These are phyloP conservation scores for Eucalyptus pauciflora DNA, from an alignment of 345 rosid species.

Conservation along the genomic window DNA sequence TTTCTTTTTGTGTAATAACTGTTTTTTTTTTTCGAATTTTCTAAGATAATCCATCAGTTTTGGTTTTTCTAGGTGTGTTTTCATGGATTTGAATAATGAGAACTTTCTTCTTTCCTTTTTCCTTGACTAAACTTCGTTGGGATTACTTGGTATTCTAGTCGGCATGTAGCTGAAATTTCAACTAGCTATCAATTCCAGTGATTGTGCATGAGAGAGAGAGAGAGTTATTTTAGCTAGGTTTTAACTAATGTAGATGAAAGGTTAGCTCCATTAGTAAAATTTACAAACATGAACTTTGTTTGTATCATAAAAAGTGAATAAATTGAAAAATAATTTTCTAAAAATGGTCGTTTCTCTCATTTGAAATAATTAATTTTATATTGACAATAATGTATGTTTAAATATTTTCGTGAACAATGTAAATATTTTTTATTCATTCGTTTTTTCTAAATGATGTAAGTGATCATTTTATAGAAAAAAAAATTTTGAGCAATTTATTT, in stretches of 20 bases:
- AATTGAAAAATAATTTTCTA: too few relatives aligned
- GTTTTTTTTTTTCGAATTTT: neutral
- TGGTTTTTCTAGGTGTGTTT: neutral
- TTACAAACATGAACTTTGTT: too few relatives aligned
- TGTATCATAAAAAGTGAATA: too few relatives aligned
- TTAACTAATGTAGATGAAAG: too few relatives aligned
- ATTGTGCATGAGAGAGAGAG: neutral
- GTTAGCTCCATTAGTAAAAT: too few relatives aligned
- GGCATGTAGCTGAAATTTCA: neutral
- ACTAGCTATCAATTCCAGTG: neutral
- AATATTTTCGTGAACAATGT: too few relatives aligned
- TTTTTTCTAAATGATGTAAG: too few relatives aligned
- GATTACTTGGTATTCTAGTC: neutral
- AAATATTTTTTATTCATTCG: too few relatives aligned
- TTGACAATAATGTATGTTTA: too few relatives aligned
- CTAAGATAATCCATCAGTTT: neutral
- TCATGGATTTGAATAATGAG: neutral
- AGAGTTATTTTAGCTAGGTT: neutral
- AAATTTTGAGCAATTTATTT: neutral
- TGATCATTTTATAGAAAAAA: too few relatives aligned
- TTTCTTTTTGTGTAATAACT: neutral
- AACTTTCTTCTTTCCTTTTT: neutral
- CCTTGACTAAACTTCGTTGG: neutral
- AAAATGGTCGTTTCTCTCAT: too few relatives aligned
- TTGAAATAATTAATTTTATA: too few relatives aligned